phyloP scores from a whole-genome alignment of 352 stramenopile genomes.

The Phytopythium delawarense region DNA sequence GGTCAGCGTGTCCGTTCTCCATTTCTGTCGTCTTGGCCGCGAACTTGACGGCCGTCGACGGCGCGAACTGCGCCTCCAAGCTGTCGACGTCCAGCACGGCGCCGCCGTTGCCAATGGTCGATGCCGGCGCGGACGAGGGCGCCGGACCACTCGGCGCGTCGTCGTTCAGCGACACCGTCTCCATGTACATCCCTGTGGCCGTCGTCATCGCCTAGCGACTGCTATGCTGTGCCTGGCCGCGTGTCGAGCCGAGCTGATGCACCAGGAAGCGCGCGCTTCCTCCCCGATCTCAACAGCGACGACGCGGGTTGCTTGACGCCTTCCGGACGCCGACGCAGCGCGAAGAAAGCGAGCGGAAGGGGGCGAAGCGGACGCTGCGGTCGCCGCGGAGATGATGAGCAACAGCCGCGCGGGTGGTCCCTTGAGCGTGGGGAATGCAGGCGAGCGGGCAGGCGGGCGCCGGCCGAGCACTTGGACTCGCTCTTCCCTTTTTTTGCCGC shows the following conservation, averaged over 20 bases:
- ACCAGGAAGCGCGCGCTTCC: background rate
- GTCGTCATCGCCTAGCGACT: conserved; percentile 20
- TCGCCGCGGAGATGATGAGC: background rate
- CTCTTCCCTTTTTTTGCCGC: background rate
- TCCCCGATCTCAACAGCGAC: background rate
- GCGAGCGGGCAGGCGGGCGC: background rate
- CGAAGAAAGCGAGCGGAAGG: background rate
- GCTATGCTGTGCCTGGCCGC: background rate
- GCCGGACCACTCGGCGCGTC: conserved; percentile 19
- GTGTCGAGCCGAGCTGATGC: background rate
- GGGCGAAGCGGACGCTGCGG: background rate
- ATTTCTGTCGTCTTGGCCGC: conserved; percentile 12
- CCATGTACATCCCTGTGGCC: conserved; percentile 43
- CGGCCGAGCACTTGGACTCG: background rate
- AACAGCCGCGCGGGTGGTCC: background rate
- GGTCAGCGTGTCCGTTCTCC: conserved; percentile 12
- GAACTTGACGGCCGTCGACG: background rate
- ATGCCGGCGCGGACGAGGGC: conserved; percentile 2
- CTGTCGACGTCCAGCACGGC: conserved; percentile 37
- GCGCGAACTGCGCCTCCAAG: conserved; percentile 42
- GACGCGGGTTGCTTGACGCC: background rate
- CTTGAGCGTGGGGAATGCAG: background rate
- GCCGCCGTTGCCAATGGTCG: background rate
- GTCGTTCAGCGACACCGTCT: conserved; percentile 77
- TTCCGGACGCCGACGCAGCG: background rate